Evolutionary conservation across 2,329 filamentous ascomycete species (phyloP).

Genomic region (Alternaria sp.): DNA sequence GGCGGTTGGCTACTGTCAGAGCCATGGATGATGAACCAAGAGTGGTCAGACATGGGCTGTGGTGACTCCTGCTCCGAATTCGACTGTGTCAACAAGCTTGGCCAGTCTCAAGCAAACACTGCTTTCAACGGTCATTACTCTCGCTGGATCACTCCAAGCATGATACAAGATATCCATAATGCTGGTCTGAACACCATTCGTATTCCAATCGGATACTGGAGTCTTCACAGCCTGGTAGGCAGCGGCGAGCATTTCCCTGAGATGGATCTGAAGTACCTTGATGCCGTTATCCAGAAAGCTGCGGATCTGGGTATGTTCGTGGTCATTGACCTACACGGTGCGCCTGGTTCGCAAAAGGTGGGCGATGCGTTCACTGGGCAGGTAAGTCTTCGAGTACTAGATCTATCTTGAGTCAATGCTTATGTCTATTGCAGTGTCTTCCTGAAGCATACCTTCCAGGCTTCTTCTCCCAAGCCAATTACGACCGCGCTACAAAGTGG

Average conservation of each 20-base stretch:
- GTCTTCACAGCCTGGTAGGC: constrained; percentile 60
- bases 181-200: constrained; percentile 64
- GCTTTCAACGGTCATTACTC: constrained; percentile 62
- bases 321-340: constrained; percentile 63
- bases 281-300: constrained; percentile 58
- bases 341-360: constrained; percentile 59
- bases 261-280: constrained; percentile 58
- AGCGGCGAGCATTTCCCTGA: constrained; percentile 61
- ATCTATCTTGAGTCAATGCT: background rate
- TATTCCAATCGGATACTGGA: constrained; percentile 66
- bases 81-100: constrained; percentile 61
- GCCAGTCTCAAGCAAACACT: constrained; percentile 57
- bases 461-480: constrained; percentile 67
- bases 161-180: constrained; percentile 59
- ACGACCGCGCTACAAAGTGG: constrained; percentile 63
- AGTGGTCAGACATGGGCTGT: constrained; percentile 62
- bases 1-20: constrained; percentile 62
- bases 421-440: constrained; percentile 28
- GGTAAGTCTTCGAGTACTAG: constrained; percentile 22
- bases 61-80: constrained; percentile 58
- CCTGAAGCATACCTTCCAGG: constrained; percentile 47
- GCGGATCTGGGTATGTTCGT: constrained; percentile 62
- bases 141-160: constrained; percentile 59
- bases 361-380: constrained; percentile 60
- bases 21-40: constrained; percentile 61